phyloP scores from a whole-genome alignment of 345 rosid genomes.

The Eucalyptus virginea region DNA sequence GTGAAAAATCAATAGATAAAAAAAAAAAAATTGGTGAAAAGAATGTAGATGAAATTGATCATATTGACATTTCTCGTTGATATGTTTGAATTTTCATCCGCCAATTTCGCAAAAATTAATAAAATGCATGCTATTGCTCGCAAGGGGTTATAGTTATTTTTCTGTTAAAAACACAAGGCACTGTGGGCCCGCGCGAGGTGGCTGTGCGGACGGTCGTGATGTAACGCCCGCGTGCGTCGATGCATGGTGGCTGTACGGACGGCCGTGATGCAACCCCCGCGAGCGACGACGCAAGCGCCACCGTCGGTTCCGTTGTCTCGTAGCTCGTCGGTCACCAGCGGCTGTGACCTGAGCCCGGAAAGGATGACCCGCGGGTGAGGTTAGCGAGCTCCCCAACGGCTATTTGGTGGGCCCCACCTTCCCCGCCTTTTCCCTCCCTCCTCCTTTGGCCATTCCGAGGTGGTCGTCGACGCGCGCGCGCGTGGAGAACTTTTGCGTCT shows the following conservation, averaged over 20 bases:
- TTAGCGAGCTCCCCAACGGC: not conserved
- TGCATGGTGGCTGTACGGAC: not conserved
- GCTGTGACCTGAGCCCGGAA: not conserved
- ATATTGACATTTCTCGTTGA: not conserved
- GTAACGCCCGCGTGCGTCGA: not conserved
- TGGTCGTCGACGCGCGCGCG: not conserved
- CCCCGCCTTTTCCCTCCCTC: not conserved
- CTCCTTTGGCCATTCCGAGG: not conserved
- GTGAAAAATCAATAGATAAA: not conserved
- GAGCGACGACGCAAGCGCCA: not conserved
- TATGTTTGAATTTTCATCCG: not conserved
- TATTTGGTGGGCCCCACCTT: not conserved
- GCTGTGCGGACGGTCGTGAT: not conserved
- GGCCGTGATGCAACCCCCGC: not conserved
- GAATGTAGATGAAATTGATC: not conserved
- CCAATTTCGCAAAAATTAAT: not conserved
- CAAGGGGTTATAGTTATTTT: too few species aligned
- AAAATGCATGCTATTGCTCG: not conserved
- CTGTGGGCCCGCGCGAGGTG: not conserved
- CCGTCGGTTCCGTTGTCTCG: not conserved
- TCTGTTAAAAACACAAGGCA: not conserved
- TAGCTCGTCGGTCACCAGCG: not conserved
- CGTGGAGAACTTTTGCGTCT: not conserved
- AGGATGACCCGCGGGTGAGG: not conserved
- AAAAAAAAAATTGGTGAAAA: not conserved